Conservation (phyloP, 2,329 filamentous ascomycete species). For the Cladosporium sp. region DNA sequence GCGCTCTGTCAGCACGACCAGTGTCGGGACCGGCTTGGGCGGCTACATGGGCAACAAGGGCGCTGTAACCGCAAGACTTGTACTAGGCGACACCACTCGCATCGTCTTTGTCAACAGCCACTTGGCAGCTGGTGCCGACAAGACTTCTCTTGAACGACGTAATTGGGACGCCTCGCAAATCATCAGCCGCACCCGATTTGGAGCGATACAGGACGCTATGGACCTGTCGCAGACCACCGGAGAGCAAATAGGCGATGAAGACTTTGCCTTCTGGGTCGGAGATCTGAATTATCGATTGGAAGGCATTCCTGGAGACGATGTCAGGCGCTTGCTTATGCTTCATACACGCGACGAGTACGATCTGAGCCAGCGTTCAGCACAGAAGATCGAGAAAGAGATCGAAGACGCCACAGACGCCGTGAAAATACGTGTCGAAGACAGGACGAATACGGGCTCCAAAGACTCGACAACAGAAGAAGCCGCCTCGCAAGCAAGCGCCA, state of each 20-base stretch:
- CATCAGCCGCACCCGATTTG: slow-evolving; percentile 71
- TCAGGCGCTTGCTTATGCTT: slow-evolving; percentile 77
- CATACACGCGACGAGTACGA: slow-evolving; percentile 80
- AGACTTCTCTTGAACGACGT: slow-evolving; percentile 73
- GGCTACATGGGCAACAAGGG: slow-evolving; percentile 98
- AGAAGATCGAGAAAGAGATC: slow-evolving; percentile 41
- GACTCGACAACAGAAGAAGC: neutral
- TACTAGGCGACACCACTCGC: slow-evolving; percentile 86
- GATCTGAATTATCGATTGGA: slow-evolving; percentile 94
- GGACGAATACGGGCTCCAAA: slow-evolving; percentile 11
- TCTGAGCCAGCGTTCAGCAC: slow-evolving; percentile 41
- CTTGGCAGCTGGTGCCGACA: slow-evolving; percentile 81
- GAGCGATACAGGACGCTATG: slow-evolving; percentile 66
- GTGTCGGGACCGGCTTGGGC: slow-evolving; percentile 83
- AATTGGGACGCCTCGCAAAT: slow-evolving; percentile 91
- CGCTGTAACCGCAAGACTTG: slow-evolving; percentile 74
- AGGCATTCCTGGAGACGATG: slow-evolving; percentile 84
- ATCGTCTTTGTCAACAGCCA: slow-evolving; percentile 91
- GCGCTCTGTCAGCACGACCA: slow-evolving; percentile 76
- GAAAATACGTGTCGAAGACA: slow-evolving; percentile 23
- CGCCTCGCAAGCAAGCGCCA: neutral
- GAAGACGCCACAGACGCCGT: slow-evolving; percentile 29
- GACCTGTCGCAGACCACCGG: slow-evolving; percentile 59
- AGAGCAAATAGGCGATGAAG: slow-evolving; percentile 80
- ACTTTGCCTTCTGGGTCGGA: slow-evolving; percentile 94